phyloP scores from a whole-genome alignment of 345 rosid species.

The Populus simonii region DNA sequence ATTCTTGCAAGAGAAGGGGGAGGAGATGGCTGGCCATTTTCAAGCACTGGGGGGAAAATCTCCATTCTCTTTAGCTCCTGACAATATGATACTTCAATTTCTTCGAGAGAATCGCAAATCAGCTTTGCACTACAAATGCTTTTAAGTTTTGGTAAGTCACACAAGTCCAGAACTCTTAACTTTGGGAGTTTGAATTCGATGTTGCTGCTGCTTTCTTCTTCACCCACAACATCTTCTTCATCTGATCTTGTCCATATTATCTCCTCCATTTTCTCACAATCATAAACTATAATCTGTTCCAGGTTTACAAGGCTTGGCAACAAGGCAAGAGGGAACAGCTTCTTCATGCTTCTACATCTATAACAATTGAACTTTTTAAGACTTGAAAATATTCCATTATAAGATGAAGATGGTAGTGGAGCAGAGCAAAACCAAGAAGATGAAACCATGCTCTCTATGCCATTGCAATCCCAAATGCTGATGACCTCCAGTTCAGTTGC shows the following conservation, averaged over 20 bases:
- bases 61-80: too few relatives aligned
- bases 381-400: not conserved
- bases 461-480: not conserved
- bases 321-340: not conserved
- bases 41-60: too few relatives aligned
- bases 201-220: not conserved
- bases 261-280: constrained; percentile 14
- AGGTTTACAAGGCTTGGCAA: constrained; percentile 11
- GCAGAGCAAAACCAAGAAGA: too few relatives aligned
- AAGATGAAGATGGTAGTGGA: not conserved
- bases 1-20: too few relatives aligned
- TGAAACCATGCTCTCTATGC: not conserved
- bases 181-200: constrained; percentile 6
- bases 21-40: too few relatives aligned
- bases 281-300: not conserved
- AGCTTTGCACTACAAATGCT: not conserved
- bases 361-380: fast-evolving
- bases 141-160: not conserved
- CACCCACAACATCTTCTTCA: not conserved
- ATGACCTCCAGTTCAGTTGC: not conserved
- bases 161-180: not conserved
- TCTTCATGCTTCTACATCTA: constrained; percentile 3
- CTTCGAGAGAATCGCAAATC: too few relatives aligned
- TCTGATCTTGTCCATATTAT: constrained; percentile 10
- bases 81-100: too few relatives aligned